Conservation (phyloP, 2,329 filamentous ascomycete species). For the Arthrinium puccinioides region DNA sequence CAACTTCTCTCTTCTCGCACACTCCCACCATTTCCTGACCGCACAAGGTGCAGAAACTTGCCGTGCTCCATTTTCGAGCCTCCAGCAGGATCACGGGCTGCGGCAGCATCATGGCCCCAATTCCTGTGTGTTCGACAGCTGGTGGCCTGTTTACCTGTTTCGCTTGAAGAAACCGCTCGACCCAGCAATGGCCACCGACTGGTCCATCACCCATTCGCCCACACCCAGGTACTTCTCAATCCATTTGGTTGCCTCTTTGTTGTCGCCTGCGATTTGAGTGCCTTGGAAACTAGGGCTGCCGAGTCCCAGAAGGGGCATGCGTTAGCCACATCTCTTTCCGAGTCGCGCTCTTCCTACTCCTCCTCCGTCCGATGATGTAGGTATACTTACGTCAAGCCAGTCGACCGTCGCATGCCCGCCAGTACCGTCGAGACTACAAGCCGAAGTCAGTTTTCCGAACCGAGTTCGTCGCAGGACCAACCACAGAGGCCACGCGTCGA, state of each 20-base stretch:
- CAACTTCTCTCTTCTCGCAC: too few species aligned
- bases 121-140: too few species aligned
- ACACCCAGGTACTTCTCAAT: conserved; percentile 89
- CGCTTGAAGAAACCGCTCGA: conserved; percentile 88
- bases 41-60: too few species aligned
- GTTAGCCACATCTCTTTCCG: conserved; percentile 31
- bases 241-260: conserved; percentile 79
- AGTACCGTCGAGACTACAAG: conserved; percentile 82
- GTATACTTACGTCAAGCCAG: conserved; percentile 93
- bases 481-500: neutral
- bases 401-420: conserved; percentile 94
- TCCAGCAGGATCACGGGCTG: too few species aligned
- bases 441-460: neutral
- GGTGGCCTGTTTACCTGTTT: conserved; percentile 59
- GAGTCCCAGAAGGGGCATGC: conserved; percentile 29
- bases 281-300: conserved; percentile 74
- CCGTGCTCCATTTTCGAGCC: too few species aligned
- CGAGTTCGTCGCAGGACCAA: neutral
- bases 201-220: conserved; percentile 97
- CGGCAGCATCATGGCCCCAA: too few species aligned
- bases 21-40: too few species aligned
- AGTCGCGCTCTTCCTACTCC: neutral
- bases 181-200: conserved; percentile 86
- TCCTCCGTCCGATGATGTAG: conserved; percentile 5
- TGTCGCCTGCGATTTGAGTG: conserved; percentile 72